phyloP scores from a whole-genome alignment of 2,329 filamentous ascomycete species.

The Colletotrichum nymphaeae region DNA sequence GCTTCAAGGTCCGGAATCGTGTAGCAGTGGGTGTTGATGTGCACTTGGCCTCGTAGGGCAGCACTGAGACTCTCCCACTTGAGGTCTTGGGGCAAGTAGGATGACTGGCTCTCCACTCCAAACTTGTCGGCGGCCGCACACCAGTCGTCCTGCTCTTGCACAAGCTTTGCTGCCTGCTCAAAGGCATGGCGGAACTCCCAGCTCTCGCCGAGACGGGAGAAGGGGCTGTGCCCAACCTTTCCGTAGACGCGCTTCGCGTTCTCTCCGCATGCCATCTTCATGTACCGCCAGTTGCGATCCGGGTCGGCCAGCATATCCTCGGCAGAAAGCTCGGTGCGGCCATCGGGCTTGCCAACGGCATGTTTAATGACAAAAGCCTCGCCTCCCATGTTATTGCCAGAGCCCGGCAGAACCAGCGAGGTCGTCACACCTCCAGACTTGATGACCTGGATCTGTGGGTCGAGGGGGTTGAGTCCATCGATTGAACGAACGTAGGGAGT shows the following conservation, averaged over 20 bases:
- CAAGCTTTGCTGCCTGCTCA: slow-evolving; percentile 68
- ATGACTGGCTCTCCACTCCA: slow-evolving; percentile 62
- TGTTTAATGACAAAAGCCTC: slow-evolving; percentile 78
- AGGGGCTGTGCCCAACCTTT: slow-evolving; percentile 63
- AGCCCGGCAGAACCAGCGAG: slow-evolving; percentile 74
- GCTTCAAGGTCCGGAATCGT: slow-evolving; percentile 76
- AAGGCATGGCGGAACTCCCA: slow-evolving; percentile 77
- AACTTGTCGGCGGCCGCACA: slow-evolving; percentile 65
- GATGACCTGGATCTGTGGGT: slow-evolving; percentile 75
- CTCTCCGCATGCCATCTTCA: slow-evolving; percentile 83
- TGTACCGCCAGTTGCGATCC: slow-evolving; percentile 74
- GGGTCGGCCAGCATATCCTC: slow-evolving; percentile 74
- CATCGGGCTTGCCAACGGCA: slow-evolving; percentile 69
- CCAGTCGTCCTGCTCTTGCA: slow-evolving; percentile 75
- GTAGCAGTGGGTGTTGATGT: slow-evolving; percentile 79
- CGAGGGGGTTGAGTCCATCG: slow-evolving; percentile 72
- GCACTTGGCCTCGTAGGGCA: slow-evolving; percentile 73
- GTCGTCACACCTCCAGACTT: slow-evolving; percentile 80
- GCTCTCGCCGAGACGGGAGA: slow-evolving; percentile 74
- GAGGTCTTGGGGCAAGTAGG: slow-evolving; percentile 71
- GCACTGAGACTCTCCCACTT: slow-evolving; percentile 73
- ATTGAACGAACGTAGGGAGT: slow-evolving; percentile 77
- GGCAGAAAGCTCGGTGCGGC: slow-evolving; percentile 72
- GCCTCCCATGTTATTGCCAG: slow-evolving; percentile 79
- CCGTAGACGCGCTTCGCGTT: slow-evolving; percentile 75